Conservation (phyloP, 441 rosid species). For the Macaranga tanarius region DNA sequence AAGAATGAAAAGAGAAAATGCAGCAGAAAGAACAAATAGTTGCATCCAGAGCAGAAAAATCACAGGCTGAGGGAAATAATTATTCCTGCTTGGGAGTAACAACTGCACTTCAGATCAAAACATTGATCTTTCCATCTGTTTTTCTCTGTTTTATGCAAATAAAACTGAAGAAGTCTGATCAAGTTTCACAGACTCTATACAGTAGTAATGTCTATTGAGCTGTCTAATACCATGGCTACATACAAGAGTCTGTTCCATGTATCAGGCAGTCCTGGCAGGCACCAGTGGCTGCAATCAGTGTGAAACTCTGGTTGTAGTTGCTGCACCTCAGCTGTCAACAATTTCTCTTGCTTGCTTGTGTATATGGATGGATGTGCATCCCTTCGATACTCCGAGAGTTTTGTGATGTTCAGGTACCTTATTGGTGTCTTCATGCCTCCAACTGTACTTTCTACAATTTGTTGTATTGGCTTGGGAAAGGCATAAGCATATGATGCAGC, state of each 20-base stretch:
- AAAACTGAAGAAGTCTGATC: no score
- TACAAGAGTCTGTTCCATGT: conserved; percentile 73
- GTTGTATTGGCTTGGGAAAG: conserved; percentile 36
- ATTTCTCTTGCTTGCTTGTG: conserved; percentile 41
- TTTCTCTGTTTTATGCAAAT: no score
- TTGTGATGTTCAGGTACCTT: conserved; percentile 62
- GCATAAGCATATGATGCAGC: conserved; percentile 35
- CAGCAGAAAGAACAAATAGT: neutral
- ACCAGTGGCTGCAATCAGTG: conserved; percentile 91
- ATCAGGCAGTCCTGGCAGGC: conserved; percentile 84
- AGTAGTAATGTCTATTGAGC: conserved; percentile 9
- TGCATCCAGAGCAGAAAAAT: neutral
- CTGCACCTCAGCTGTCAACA: conserved; percentile 25
- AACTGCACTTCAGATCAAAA: neutral
- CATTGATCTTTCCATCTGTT: no score
- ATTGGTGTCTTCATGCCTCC: conserved; percentile 50
- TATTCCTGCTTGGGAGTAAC: neutral
- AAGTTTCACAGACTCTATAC: no score
- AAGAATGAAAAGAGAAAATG: neutral
- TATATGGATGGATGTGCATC: conserved; percentile 74
- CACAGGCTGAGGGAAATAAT: neutral
- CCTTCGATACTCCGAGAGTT: conserved; percentile 56
- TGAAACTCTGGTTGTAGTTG: conserved; percentile 36
- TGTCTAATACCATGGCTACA: conserved; percentile 37
- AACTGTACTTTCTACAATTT: conserved; percentile 44